phyloP scores from a whole-genome alignment of 169 alveolate genomes.

The Babesia caballi region DNA sequence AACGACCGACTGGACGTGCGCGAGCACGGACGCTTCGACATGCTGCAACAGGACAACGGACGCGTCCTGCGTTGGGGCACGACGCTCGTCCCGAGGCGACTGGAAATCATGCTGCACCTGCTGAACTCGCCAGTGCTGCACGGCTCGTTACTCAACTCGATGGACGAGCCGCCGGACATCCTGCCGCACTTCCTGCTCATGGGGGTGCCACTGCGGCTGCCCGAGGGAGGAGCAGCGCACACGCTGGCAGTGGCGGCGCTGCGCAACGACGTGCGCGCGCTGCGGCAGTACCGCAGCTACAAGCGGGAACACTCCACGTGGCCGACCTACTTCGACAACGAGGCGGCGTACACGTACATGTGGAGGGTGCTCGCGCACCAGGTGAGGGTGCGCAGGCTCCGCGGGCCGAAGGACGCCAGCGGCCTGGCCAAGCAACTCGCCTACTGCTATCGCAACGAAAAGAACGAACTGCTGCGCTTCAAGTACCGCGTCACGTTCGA shows the following conservation, averaged over 20 bases:
- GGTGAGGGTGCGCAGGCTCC: constrained; percentile 22
- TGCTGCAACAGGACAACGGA: constrained; percentile 48
- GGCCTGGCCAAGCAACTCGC: neutral
- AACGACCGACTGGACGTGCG: constrained; percentile 13
- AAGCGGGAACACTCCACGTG: constrained; percentile 23
- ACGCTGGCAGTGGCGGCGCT: constrained; percentile 22
- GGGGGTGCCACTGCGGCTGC: constrained; percentile 23
- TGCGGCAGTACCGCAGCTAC: constrained; percentile 4
- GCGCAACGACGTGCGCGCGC: constrained; percentile 11
- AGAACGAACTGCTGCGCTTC: constrained; percentile 8
- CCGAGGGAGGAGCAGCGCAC: constrained; percentile 51
- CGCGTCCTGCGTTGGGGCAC: constrained; percentile 34
- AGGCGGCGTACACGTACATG: constrained; percentile 62
- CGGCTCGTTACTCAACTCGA: constrained; percentile 9
- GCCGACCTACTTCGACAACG: constrained; percentile 63
- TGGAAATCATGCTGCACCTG: constrained; percentile 47
- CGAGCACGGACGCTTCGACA: constrained; percentile 57
- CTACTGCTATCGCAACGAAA: constrained; percentile 25
- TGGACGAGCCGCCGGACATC: neutral
- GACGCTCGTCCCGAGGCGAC: constrained; percentile 28
- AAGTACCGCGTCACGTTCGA: constrained; percentile 37
- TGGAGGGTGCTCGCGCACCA: constrained; percentile 47
- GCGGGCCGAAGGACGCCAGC: neutral
- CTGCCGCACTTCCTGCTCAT: constrained; percentile 12
- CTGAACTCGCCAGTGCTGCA: constrained; percentile 61